Evolutionary conservation across 768 basidiomycete genomes (phyloP), one percentile per base, ranked within the genome.

Genomic region (Calvatia gigantea): DNA sequence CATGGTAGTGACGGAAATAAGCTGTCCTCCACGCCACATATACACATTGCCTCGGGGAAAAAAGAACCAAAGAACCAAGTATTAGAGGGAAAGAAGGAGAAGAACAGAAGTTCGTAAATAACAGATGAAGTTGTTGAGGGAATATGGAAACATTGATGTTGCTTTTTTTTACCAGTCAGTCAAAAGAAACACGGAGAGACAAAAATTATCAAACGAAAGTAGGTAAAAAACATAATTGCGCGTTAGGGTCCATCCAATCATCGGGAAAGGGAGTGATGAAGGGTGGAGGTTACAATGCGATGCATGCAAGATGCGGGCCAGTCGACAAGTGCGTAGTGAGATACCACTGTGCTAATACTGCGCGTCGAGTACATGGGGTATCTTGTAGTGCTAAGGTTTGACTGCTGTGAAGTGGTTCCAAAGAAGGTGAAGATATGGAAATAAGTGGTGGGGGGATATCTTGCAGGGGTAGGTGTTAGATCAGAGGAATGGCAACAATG

Each of bases 401-500:
- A 23, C 38, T 37, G 48, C 51, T 27, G 42, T 47, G 44, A 48
- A 47, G 51, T 19, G 51, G 39, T 47, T 51, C 50, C 58, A 25
- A 31, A 57, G 38, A 56, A 27, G 55, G 43, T 19, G 33, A 45
- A 56, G 49, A 58, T 33, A 51, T 17, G 58, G 38, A 25, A 48
- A 51, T 23, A 57, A 42, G 52, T 28, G 44, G 37, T n/a, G 28
- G 50, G 41, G 21, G 58, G 50, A 60, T 58, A 60, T 61, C 46
- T 60, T 59, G 63, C 54, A 33, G 49, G 55, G 52, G 41, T 44
- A 32, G 56, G 58, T 33, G 61, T 64, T 70, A 67, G 64, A 67
- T 68, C 60, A 62, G 62, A 59, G 59, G 61, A 58, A 59, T 59
- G 60, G 60, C 63, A 58, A 54, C 58, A 57, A 52, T 61, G 63